Evolutionary conservation across 371 early-diverging fungal species (phyloP).

Genomic region (Paraphysoderma sedebokerense): DNA sequence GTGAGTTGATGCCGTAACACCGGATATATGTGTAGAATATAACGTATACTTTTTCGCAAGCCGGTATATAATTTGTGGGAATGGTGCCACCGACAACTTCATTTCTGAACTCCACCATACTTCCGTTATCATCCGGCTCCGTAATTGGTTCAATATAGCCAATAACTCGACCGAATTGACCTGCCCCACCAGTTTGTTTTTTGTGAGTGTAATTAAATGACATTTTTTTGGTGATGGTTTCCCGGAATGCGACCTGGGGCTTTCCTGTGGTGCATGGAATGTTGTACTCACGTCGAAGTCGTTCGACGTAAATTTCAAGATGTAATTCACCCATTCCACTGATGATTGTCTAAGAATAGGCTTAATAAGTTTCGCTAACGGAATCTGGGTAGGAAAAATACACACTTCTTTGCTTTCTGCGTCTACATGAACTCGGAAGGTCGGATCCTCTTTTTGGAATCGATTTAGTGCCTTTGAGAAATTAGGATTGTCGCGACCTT

Average conservation of each 20-base stretch:
- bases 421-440: conserved; percentile 90
- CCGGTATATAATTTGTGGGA: conserved; percentile 85
- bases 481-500: conserved; percentile 76
- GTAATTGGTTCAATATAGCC: conserved; percentile 81
- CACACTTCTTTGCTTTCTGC: conserved; percentile 64
- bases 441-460: conserved; percentile 95
- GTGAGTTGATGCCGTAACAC: neutral
- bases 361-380: neutral
- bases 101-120: conserved; percentile 55
- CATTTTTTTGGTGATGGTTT: conserved; percentile 59
- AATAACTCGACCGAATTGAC: conserved; percentile 85
- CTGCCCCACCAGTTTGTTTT: conserved; percentile 95
- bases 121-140: conserved; percentile 17
- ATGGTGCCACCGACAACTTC: conserved; percentile 86
- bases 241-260: conserved; percentile 93
- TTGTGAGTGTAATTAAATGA: conserved; percentile 94
- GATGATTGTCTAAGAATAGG: conserved; percentile 44
- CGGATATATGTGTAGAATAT: neutral
- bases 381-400: neutral
- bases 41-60: conserved; percentile 64
- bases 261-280: conserved; percentile 87
- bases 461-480: conserved; percentile 87
- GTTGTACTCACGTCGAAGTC: conserved; percentile 92
- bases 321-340: conserved; percentile 88
- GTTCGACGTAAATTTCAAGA: conserved; percentile 87